Base-by-base conservation (phyloP, 1,139 yeast genomes). In the Taphrina deformans region DNA sequence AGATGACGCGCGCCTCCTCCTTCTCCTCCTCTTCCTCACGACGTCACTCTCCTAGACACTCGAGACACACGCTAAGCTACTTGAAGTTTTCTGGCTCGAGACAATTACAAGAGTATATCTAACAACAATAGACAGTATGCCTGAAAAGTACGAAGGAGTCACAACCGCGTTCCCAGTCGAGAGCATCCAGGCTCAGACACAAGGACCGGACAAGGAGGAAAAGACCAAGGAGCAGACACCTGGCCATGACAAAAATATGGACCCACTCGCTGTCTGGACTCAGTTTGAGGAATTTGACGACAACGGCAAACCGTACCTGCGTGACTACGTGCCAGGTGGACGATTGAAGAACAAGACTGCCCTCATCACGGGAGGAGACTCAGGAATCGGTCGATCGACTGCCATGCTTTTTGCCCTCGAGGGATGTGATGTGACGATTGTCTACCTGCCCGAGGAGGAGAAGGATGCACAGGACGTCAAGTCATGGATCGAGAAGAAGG, bases 331-430 rank as follows among this genome's bases (percentile, higher is more conserved):
- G 6, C 60, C 65, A 2, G 56, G 45, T 21, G 66, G 56, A 5
- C 55, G 56, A 33, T 29, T 65, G 10, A 45, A 45, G 46, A 52
- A 52, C 33, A 65, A 55, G 45, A 40, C 58, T 4, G 61, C 65
- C 1, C 35, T 65, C 21, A 59, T 65, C 52, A 60, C 67, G 16
- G 67, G 67, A 12, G 67, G 67, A 3, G 67, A 65, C 33, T 35
- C 50, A 5, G 67, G 67, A 29, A 65, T 65, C 18, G 67, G 67
- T 33, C 60, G 65, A 16, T 41, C 65, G 12, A 52, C 55, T 4
- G 67, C 67, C 24, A 51, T 60, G 48, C 41, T 65, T 44, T 65
- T 45, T 61, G 67, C 67, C 16, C 44, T 66, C 40, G 67, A 65
- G 56, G 65, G 67, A 12, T 51, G 62, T 26, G 29, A 41, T 16